A percentile compares a stretch with the other conserved stretches of the same genome.
These are phyloP conservation scores for Xylariaceae sp. DNA, from an alignment of 2,329 filamentous ascomycete species.

Conservation along the genomic window DNA sequence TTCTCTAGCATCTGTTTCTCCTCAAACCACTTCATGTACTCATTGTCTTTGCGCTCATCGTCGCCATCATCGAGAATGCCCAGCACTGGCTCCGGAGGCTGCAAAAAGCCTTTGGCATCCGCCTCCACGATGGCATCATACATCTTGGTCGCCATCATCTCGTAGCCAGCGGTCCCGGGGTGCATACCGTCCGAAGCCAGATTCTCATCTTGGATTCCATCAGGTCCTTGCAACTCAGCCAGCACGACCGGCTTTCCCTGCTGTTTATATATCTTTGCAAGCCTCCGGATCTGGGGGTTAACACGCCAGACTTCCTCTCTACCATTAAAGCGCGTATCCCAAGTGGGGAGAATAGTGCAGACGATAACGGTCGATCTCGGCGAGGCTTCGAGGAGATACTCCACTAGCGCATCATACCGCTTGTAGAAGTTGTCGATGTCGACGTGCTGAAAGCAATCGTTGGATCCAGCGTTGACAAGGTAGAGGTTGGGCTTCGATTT, in stretches of 20 bases:
- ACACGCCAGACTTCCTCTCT: slow-evolving; percentile 36
- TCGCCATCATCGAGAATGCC: slow-evolving; percentile 38
- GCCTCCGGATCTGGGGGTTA: slow-evolving; percentile 37
- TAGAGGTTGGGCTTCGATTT: slow-evolving; percentile 38
- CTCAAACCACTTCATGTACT: slow-evolving; percentile 28
- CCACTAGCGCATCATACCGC: slow-evolving; percentile 36
- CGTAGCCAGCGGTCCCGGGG: slow-evolving; percentile 37
- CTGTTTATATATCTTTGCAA: slow-evolving; percentile 35
- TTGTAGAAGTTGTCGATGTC: slow-evolving; percentile 39
- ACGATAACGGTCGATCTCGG: slow-evolving; percentile 37
- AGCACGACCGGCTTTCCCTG: slow-evolving; percentile 37
- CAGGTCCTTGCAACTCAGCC: slow-evolving; percentile 39
- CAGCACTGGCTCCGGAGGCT: slow-evolving; percentile 33
- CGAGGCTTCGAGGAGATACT: slow-evolving; percentile 36
- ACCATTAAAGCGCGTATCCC: slow-evolving; percentile 38
- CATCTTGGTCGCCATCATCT: slow-evolving; percentile 40
- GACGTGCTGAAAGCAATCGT: slow-evolving; percentile 39
- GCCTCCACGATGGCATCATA: slow-evolving; percentile 38
- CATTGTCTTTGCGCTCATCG: slow-evolving; percentile 34
- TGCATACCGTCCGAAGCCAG: slow-evolving; percentile 37
- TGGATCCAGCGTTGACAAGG: slow-evolving; percentile 41
- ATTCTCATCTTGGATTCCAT: slow-evolving; percentile 36
- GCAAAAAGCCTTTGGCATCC: slow-evolving; percentile 36
- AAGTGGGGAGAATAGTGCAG: slow-evolving; percentile 37
- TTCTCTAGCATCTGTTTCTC: slow-evolving; percentile 34